A percentile compares a stretch with the other conserved stretches of the same genome.
These are phyloP conservation scores for Colletotrichum graminicola DNA, from an alignment of 2,329 filamentous ascomycete genomes.

Conservation along the genomic window DNA sequence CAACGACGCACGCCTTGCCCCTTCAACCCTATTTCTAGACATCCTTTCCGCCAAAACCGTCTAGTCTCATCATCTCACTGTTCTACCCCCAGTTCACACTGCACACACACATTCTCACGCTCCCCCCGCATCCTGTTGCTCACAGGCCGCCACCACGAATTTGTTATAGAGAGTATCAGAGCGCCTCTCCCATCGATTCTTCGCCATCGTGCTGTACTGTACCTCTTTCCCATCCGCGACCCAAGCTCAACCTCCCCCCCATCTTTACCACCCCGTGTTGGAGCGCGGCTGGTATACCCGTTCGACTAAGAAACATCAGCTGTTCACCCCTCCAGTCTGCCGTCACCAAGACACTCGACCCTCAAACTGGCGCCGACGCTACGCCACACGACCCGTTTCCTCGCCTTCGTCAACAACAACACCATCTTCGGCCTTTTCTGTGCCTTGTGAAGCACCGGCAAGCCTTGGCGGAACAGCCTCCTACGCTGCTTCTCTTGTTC, in stretches of 20 bases:
- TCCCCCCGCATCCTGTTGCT: slow-evolving; percentile 22
- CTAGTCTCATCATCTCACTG: slow-evolving; percentile 30
- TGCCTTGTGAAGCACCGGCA: slow-evolving; percentile 36
- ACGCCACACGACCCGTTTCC: slow-evolving; percentile 30
- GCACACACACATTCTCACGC: neutral
- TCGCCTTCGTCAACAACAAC: slow-evolving; percentile 27
- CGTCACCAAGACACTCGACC: slow-evolving; percentile 17
- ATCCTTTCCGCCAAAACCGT: slow-evolving; percentile 11
- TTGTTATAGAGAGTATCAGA: neutral
- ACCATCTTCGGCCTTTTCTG: slow-evolving; percentile 31
- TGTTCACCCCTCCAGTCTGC: slow-evolving; percentile 28
- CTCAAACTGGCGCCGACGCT: slow-evolving; percentile 23
- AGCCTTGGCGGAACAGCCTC: slow-evolving; percentile 38
- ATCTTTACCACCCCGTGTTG: neutral
- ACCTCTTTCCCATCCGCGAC: slow-evolving; percentile 8
- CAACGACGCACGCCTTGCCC: slow-evolving; percentile 35
- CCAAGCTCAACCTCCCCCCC: slow-evolving; percentile 20
- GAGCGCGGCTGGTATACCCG: slow-evolving; percentile 20
- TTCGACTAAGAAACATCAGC: slow-evolving; percentile 32
- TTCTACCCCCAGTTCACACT: neutral
- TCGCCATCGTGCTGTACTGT: neutral
- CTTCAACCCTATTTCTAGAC: slow-evolving; percentile 28
- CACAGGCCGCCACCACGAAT: neutral
- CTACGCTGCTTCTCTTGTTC: slow-evolving; percentile 14
- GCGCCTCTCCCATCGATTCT: slow-evolving; percentile 3